Conservation (phyloP, 169 alveolate genomes). For the Eimeria nieschulzi region DNA sequence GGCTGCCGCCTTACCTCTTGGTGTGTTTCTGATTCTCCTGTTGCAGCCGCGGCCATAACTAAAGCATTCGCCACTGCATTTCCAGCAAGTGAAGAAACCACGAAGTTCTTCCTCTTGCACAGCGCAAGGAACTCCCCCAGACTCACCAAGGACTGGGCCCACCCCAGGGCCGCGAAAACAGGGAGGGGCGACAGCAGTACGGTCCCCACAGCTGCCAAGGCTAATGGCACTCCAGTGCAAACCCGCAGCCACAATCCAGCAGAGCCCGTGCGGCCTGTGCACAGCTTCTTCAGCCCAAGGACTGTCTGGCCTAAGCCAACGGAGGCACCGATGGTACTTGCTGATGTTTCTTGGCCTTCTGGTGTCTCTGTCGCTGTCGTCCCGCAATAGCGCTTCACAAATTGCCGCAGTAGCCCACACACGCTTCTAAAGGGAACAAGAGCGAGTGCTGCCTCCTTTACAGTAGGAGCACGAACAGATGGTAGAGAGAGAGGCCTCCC, state of each 20-base stretch:
- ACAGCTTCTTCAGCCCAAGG: too few species aligned
- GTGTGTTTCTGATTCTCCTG: not conserved
- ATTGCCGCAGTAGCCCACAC: too few species aligned
- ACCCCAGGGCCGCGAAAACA: not conserved
- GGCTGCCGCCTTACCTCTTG: not conserved
- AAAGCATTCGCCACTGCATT: not conserved
- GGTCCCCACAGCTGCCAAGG: not conserved
- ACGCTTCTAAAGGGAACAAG: too few species aligned
- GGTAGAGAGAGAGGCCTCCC: too few species aligned
- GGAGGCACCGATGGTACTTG: too few species aligned
- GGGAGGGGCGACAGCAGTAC: constrained; percentile 1
- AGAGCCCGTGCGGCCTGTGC: too few species aligned
- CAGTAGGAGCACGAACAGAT: too few species aligned
- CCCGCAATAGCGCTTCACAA: too few species aligned
- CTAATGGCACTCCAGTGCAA: not conserved
- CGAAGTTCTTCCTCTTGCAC: not conserved
- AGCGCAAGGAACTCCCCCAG: not conserved
- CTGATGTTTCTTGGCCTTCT: too few species aligned
- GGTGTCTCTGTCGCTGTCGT: too few species aligned
- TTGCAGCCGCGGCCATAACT: not conserved
- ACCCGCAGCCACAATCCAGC: not conserved
- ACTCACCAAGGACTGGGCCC: not conserved
- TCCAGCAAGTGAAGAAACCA: not conserved
- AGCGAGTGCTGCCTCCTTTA: too few species aligned
- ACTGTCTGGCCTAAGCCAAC: too few species aligned